A percentile compares a stretch with the other conserved stretches of the same genome.
Conservation (phyloP, 352 stramenopile species). For the Phytophthora idaei region DNA sequence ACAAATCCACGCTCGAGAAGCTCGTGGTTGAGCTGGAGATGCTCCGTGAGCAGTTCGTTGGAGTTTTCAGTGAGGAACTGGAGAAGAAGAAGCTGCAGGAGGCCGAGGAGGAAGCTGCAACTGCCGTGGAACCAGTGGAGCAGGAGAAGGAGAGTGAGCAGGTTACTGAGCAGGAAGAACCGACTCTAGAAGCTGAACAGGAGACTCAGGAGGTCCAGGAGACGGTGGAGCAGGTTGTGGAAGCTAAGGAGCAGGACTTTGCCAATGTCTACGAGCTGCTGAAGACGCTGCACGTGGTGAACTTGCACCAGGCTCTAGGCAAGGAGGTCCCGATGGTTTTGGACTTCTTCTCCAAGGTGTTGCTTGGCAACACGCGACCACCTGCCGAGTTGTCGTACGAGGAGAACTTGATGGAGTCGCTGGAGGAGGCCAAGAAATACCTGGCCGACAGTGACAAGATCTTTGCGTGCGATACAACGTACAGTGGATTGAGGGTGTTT, state of each 20-base stretch:
- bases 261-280: constrained; percentile 68
- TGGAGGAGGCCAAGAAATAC: constrained; percentile 82
- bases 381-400: constrained; percentile 78
- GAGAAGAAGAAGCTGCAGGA: constrained; percentile 38
- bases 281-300: constrained; percentile 82
- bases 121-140: constrained; percentile 1
- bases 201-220: constrained; percentile 7
- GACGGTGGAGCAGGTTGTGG: constrained; percentile 2
- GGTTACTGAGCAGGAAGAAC: constrained; percentile 7
- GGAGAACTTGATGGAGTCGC: constrained; percentile 79
- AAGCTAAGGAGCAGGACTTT: constrained; percentile 40
- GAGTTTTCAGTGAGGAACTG: constrained; percentile 58
- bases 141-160: constrained; percentile 17
- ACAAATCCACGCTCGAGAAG: constrained; percentile 73
- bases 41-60: constrained; percentile 80
- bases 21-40: constrained; percentile 76
- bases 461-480: constrained; percentile 78
- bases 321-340: constrained; percentile 83
- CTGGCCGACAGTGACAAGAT: constrained; percentile 68
- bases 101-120: constrained; percentile 17
- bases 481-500: constrained; percentile 59
- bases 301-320: constrained; percentile 68
- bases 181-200: constrained; percentile 3
- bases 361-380: constrained; percentile 81
- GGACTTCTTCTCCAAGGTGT: constrained; percentile 85